Base-by-base conservation (phyloP, 1,139 yeast species). In the Magnusiomyces suaveolens region DNA sequence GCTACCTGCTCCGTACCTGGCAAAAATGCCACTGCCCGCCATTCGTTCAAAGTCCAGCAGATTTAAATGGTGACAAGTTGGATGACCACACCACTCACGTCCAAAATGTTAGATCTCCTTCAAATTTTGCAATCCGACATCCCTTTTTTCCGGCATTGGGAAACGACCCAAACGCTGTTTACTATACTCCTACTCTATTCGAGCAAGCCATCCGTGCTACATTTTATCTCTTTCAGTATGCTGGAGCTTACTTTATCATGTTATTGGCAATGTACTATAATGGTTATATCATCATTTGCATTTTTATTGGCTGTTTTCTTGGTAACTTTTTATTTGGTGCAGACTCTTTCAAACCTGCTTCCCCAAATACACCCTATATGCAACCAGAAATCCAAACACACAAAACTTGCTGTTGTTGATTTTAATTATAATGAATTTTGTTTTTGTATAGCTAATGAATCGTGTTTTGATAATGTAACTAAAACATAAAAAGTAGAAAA, bases 211-310 rank as follows among this genome's bases (percentile, higher is more conserved):
- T 78, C 14, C 73, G 83, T 54, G 69, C 79, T 0, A 52, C 70
- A 1, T 64, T 82, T 46, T 82, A 76, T 65, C 75, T 81, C 1
- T 62, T 80, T 32, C 82, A 81, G 64, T 80, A 84, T 79, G 83
- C 83, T 1, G 74, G 78, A n/a, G 78, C 83, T 2, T 83, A 82
- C 64, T 67, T 83, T 54, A 76, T 82, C 60, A 83, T 82, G 86
- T 74, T 83, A 69, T 70, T 83, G 62, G 82, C 82, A 70, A 83
- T 83, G 87, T 81, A 82, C 71, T 83, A 80, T 70, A 83, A 82
- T 61, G 87, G 87, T 23, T 83, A 81, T 65, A 73, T 83, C 43
- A 79, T 81, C 54, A 79, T 83, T 55, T 76, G 81, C 24, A 81
- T 84, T 67, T 73, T 82, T 51, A 66, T 82, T 44, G 87, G 87